Percentiles rank a stretch among this genome's conserved stretches.
Conservation (phyloP, 106 monocot species). For the Apostasia shenzhenica region DNA sequence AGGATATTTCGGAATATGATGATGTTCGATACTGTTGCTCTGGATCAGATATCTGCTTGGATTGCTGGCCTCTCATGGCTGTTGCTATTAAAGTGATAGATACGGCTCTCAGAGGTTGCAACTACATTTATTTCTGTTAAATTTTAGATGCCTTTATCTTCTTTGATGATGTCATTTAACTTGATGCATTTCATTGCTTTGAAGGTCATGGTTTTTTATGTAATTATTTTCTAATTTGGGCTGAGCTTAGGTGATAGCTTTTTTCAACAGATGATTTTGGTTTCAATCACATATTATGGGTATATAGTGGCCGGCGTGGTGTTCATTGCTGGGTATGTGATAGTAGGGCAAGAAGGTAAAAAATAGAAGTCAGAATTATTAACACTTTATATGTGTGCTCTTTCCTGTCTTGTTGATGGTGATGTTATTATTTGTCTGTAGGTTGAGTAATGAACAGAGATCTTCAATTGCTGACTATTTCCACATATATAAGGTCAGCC, state of each 20-base stretch:
- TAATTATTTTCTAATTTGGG: too few relatives aligned
- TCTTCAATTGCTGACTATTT: slow-evolving; percentile 84
- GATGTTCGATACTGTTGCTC: slow-evolving; percentile 95
- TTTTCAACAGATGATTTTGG: slow-evolving; percentile 84
- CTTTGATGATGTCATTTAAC: neutral
- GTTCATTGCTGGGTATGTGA: slow-evolving; percentile 99
- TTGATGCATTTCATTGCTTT: too few relatives aligned
- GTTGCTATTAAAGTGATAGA: slow-evolving; percentile 92
- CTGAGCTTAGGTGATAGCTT: too few relatives aligned
- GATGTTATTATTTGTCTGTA: slow-evolving; percentile 11
- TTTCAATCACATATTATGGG: slow-evolving; percentile 95
- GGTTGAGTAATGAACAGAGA: slow-evolving; percentile 87
- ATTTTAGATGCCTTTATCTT: neutral
- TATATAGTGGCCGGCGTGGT: slow-evolving; percentile 95
- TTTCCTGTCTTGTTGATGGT: neutral
- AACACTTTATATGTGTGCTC: neutral
- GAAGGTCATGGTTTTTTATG: too few relatives aligned
- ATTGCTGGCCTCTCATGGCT: slow-evolving; percentile 98
- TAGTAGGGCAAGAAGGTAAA: slow-evolving; percentile 86
- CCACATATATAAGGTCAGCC: slow-evolving; percentile 74
- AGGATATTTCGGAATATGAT: slow-evolving; percentile 98
- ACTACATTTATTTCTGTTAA: neutral
- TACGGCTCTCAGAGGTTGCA: slow-evolving; percentile 76
- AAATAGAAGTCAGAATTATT: neutral
- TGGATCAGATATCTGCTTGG: slow-evolving; percentile 83